phyloP scores from a whole-genome alignment of 169 alveolate species.

The Eimeria necatrix region DNA sequence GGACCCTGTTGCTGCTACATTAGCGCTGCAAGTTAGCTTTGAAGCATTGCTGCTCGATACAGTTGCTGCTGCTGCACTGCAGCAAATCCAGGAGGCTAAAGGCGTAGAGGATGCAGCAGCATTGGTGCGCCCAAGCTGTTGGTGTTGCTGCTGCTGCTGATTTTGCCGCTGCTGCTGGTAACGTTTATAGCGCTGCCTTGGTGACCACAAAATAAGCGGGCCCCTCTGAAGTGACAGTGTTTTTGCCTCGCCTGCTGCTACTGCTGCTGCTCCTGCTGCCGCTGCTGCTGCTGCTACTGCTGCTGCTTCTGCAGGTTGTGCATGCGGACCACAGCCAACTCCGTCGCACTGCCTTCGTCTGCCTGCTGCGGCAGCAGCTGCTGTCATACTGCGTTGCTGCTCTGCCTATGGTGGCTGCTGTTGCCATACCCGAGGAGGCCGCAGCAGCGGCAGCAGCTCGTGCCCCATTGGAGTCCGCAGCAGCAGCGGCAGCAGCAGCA shows the following conservation, averaged over 20 bases:
- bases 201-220: background rate
- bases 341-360: background rate
- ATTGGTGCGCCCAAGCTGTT: background rate
- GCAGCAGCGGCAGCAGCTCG: constrained; percentile 35
- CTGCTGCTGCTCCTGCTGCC: background rate
- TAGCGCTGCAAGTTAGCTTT: constrained; percentile 10
- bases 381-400: background rate
- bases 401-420: constrained; percentile 34
- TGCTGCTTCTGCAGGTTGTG: constrained; percentile 49
- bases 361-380: constrained; percentile 16
- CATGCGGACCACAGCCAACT: constrained; percentile 33
- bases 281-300: constrained; percentile 49
- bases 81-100: background rate
- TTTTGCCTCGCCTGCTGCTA: background rate
- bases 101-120: constrained; percentile 25
- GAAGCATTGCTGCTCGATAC: constrained; percentile 26
- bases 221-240: background rate
- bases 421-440: background rate
- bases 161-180: background rate
- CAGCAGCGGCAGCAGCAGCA: constrained; percentile 23
- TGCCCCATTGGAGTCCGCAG: background rate
- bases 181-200: background rate
- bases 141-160: background rate
- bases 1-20: constrained; percentile 36
- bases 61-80: background rate